phyloP scores from a whole-genome alignment of 1,284 basidiomycete species.

The Laetiporus sulphureus region DNA sequence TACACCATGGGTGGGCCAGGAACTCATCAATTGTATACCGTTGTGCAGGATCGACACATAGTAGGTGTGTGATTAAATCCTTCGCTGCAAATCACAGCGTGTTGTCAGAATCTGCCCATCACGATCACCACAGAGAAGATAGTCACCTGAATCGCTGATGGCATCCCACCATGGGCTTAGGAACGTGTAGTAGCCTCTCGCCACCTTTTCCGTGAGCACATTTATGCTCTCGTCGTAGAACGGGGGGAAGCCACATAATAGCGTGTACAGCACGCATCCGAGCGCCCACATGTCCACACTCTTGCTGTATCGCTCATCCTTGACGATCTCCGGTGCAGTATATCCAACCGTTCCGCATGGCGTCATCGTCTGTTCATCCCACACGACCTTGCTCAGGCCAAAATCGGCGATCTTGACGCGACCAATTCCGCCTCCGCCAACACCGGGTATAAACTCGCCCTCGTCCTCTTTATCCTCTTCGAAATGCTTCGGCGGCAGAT shows the following conservation, averaged over 20 bases:
- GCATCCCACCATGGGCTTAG: conserved; percentile 99
- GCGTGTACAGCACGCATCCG: conserved; percentile 96
- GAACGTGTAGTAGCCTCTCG: conserved; percentile 96
- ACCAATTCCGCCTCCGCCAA: conserved; percentile 96
- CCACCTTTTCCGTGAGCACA: conserved; percentile 97
- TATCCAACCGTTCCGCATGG: conserved; percentile 99
- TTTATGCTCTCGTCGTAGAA: conserved; percentile 99
- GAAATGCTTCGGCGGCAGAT: conserved; percentile 76
- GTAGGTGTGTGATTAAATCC: conserved; percentile 90
- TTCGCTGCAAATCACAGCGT: conserved; percentile 55
- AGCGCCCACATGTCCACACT: conserved; percentile 99
- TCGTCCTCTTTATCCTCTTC: conserved; percentile 99
- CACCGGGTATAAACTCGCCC: conserved; percentile 87
- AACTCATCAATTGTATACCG: conserved; percentile 99
- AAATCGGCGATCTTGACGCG: conserved; percentile 99
- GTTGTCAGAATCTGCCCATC: too few relatives aligned
- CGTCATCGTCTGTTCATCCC: conserved; percentile 99
- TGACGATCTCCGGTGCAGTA: conserved; percentile 99
- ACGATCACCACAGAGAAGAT: too few relatives aligned
- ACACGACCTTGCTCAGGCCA: conserved; percentile 96
- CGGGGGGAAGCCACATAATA: conserved; percentile 97
- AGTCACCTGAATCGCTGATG: conserved; percentile 73
- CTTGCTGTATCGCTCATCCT: conserved; percentile 98
- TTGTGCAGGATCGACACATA: conserved; percentile 93
- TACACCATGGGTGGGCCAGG: conserved; percentile 95